Conservation (phyloP, 495 filamentous ascomycete genomes). For the Penicillium paxilli region DNA sequence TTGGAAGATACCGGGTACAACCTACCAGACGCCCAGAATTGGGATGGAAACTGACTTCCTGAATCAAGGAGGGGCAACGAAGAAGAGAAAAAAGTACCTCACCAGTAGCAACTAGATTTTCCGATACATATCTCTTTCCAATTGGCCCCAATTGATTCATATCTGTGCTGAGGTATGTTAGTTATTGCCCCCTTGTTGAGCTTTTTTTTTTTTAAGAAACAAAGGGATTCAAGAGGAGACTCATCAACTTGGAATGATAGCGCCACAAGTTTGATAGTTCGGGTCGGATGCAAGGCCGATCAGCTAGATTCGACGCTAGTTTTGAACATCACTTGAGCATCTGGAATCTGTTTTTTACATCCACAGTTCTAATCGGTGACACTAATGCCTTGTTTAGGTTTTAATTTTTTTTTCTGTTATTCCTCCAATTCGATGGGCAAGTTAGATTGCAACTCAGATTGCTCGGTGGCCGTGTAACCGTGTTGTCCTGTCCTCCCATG, state of each 20-base stretch:
- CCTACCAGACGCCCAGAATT: constrained; percentile 7
- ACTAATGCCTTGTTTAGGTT: background rate
- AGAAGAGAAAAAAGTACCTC: background rate
- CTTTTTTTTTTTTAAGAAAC: constrained; percentile 6
- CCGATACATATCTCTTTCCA: background rate
- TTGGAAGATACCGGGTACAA: constrained; percentile 13
- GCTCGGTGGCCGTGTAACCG: background rate
- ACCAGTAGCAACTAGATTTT: background rate
- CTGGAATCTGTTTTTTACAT: background rate
- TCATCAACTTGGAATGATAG: constrained; percentile 14
- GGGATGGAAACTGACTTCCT: background rate
- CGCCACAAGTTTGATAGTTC: constrained; percentile 22
- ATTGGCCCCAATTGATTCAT: constrained; percentile 11
- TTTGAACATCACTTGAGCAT: background rate
- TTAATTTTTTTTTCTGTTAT: background rate
- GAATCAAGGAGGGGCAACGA: constrained; percentile 2
- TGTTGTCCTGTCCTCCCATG: background rate
- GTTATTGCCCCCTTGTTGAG: constrained; percentile 20
- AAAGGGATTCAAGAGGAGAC: constrained; percentile 22
- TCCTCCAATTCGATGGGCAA: background rate
- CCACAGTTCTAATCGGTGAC: background rate
- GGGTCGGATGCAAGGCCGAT: constrained; percentile 23
- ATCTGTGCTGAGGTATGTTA: constrained; percentile 12
- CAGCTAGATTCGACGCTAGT: constrained; percentile 6
- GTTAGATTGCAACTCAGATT: background rate